These are phyloP conservation scores for Metschnikowia baotianmanensis DNA, from an alignment of 805 yeast species.

Conservation along the genomic window DNA sequence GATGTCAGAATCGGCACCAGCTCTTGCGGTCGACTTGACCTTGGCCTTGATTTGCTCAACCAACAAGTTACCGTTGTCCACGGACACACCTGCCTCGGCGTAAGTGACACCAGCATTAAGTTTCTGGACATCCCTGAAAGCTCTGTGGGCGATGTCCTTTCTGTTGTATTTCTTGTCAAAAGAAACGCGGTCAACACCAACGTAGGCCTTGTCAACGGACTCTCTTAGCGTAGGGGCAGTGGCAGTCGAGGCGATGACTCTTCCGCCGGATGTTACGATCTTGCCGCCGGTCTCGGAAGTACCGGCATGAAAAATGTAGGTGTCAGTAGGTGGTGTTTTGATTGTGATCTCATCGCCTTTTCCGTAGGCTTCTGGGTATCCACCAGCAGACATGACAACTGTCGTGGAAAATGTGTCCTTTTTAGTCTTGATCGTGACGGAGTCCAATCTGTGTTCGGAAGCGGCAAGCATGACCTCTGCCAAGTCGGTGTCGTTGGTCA, in stretches of 20 bases:
- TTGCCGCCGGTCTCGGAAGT: constrained; percentile 60
- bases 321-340: constrained; percentile 46
- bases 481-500: constrained; percentile 81
- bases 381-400: constrained; percentile 95
- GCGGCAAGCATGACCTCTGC: constrained; percentile 91
- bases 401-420: constrained; percentile 73
- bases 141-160: constrained; percentile 93
- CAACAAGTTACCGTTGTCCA: constrained; percentile 87
- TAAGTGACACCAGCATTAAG: constrained; percentile 61
- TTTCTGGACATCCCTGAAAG: constrained; percentile 59
- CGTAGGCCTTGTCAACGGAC: constrained; percentile 84
- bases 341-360: constrained; percentile 85
- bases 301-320: constrained; percentile 94
- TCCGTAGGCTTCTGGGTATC: constrained; percentile 84
- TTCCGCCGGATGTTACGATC: constrained; percentile 87
- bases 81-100: constrained; percentile 96
- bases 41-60: constrained; percentile 87
- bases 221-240: constrained; percentile 69
- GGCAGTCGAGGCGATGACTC: constrained; percentile 95
- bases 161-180: constrained; percentile 81
- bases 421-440: constrained; percentile 59
- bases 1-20: constrained; percentile 96
- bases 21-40: constrained; percentile 89
- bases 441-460: constrained; percentile 90
- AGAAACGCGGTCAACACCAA: constrained; percentile 72